phyloP scores from a whole-genome alignment of 225 moss, liverwort and hornwort genomes.

The Anthoceros angustus region DNA sequence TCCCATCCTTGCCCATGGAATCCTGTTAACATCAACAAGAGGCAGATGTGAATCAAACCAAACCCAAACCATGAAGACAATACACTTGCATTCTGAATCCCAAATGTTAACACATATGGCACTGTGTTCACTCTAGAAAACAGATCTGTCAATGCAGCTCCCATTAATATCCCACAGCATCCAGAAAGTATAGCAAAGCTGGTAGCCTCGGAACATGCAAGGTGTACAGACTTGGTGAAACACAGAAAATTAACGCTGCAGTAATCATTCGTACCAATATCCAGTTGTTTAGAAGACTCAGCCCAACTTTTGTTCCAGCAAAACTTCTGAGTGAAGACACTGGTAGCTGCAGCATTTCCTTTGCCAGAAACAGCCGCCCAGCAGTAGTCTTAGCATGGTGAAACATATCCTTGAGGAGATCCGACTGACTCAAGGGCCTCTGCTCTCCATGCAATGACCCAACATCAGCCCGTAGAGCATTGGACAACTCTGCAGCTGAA shows the following conservation, averaged over 20 bases:
- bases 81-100: too few relatives aligned
- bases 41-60: too few relatives aligned
- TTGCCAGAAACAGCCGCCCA: constrained; percentile 42
- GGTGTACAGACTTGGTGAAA: background rate
- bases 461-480: constrained; percentile 31
- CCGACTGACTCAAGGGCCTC: constrained; percentile 38
- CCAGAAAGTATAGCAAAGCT: too few relatives aligned
- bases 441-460: constrained; percentile 16
- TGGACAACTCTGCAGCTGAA: constrained; percentile 47
- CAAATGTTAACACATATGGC: too few relatives aligned
- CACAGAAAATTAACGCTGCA: background rate
- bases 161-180: too few relatives aligned
- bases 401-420: constrained; percentile 56
- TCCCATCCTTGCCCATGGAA: constrained; percentile 62
- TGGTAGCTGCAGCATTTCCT: constrained; percentile 52
- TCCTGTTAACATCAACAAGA: constrained; percentile 17
- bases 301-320: constrained; percentile 47
- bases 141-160: too few relatives aligned
- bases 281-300: constrained; percentile 44
- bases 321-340: constrained; percentile 36
- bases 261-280: constrained; percentile 25
- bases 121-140: too few relatives aligned
- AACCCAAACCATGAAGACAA: background rate
- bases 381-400: constrained; percentile 48
- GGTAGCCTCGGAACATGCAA: background rate